Percentiles rank a stretch among this genome's conserved stretches.
Evolutionary conservation across 2,329 filamentous ascomycete species (phyloP).

Genomic region (Hypoxylon sp.): DNA sequence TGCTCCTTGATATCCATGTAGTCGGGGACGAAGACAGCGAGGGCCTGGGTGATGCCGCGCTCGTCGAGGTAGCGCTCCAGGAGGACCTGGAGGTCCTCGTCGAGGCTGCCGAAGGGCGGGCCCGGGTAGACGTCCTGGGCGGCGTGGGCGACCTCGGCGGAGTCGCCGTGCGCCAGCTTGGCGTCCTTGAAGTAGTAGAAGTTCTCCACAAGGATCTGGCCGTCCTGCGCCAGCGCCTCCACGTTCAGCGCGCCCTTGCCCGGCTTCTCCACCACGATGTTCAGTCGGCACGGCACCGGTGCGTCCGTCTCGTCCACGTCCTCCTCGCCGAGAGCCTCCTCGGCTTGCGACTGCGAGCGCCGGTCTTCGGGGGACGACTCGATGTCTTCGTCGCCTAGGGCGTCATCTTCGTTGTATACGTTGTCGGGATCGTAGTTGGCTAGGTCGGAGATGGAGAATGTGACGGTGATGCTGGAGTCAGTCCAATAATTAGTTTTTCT

Average conservation of each 20-base stretch:
- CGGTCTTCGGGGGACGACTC: slow-evolving; percentile 50
- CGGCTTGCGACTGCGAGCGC: slow-evolving; percentile 63
- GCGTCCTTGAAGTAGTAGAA: slow-evolving; percentile 86
- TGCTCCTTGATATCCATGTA: slow-evolving; percentile 99
- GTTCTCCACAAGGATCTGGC: slow-evolving; percentile 86
- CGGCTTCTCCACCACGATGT: slow-evolving; percentile 88
- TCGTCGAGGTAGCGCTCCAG: slow-evolving; percentile 95
- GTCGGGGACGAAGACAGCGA: slow-evolving; percentile 91
- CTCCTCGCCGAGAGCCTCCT: slow-evolving; percentile 64
- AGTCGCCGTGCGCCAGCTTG: slow-evolving; percentile 77
- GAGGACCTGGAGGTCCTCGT: slow-evolving; percentile 92
- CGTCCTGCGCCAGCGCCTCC: slow-evolving; percentile 86
- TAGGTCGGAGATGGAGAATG: slow-evolving; percentile 86
- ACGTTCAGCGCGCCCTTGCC: slow-evolving; percentile 86
- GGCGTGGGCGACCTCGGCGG: slow-evolving; percentile 78
- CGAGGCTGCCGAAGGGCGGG: slow-evolving; percentile 90
- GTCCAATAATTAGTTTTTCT: too few species aligned
- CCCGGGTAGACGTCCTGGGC: slow-evolving; percentile 85
- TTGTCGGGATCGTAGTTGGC: slow-evolving; percentile 70
- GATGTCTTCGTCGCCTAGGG: slow-evolving; percentile 63
- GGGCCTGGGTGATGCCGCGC: slow-evolving; percentile 84
- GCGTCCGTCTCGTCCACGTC: slow-evolving; percentile 60
- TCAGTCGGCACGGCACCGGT: slow-evolving; percentile 81
- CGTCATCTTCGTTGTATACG: slow-evolving; percentile 61
- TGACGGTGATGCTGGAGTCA: slow-evolving; percentile 72